Conservation (phyloP, 108 stramenopile species). For the Fragilariopsis cylindrus region DNA sequence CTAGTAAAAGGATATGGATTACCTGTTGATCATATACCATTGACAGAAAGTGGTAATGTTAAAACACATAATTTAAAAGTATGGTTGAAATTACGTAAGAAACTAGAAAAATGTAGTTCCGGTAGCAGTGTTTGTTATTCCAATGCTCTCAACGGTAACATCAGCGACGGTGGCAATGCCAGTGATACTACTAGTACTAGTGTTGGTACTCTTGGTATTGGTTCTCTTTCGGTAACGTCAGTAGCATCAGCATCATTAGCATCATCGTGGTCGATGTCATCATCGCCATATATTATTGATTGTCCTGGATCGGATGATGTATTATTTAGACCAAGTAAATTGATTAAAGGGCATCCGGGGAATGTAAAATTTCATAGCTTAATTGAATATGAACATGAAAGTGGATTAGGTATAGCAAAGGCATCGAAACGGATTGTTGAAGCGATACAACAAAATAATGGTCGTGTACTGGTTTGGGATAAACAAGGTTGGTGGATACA, state of each 20-base stretch:
- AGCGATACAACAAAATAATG: background rate
- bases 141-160: background rate
- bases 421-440: slow-evolving; percentile 9
- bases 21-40: slow-evolving; percentile 12
- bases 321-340: slow-evolving; percentile 9
- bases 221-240: too few relatives aligned
- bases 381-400: slow-evolving; percentile 12
- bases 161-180: too few relatives aligned
- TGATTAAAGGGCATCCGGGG: background rate
- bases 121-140: background rate
- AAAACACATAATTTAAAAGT: slow-evolving; percentile 9
- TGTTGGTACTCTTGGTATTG: too few relatives aligned
- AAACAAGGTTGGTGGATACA: slow-evolving; percentile 14
- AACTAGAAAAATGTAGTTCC: background rate
- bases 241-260: too few relatives aligned
- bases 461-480: slow-evolving; percentile 13
- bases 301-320: slow-evolving; percentile 19
- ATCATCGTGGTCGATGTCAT: too few relatives aligned
- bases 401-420: background rate
- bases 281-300: slow-evolving; percentile 1
- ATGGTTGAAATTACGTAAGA: slow-evolving; percentile 8
- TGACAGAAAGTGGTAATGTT: slow-evolving; percentile 16
- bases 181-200: too few relatives aligned
- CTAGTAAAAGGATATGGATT: slow-evolving; percentile 11
- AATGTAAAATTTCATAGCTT: slow-evolving; percentile 14